phyloP scores from a whole-genome alignment of 2,329 filamentous ascomycete genomes.

The Colletotrichum falcatum region DNA sequence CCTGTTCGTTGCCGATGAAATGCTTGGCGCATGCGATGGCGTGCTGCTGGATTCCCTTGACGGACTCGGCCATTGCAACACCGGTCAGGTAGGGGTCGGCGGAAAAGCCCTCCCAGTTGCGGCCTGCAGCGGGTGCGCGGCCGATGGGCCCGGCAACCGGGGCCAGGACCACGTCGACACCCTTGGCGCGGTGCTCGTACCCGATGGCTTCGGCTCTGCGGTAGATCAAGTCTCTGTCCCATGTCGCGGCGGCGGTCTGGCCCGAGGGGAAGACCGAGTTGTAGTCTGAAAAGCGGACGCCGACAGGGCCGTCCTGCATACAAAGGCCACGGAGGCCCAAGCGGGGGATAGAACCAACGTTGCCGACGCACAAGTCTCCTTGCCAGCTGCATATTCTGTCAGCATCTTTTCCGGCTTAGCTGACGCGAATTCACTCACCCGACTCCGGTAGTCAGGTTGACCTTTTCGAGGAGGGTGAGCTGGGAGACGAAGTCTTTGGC shows the following conservation, averaged over 20 bases:
- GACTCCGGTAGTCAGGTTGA: conserved; percentile 92
- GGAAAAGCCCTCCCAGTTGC: conserved; percentile 76
- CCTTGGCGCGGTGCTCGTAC: conserved; percentile 78
- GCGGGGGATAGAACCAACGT: conserved; percentile 76
- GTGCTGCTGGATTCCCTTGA: conserved; percentile 85
- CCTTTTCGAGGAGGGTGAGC: conserved; percentile 87
- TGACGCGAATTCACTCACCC: conserved; percentile 66
- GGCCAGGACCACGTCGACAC: conserved; percentile 77
- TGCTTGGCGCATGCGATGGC: conserved; percentile 89
- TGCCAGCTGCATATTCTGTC: conserved; percentile 66
- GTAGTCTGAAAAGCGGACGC: conserved; percentile 82
- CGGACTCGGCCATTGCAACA: conserved; percentile 76
- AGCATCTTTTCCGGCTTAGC: conserved; percentile 2
- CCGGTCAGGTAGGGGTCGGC: conserved; percentile 82
- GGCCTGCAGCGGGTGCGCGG: conserved; percentile 58
- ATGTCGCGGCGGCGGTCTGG: conserved; percentile 85
- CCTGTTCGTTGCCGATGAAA: conserved; percentile 80
- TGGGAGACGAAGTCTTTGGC: conserved; percentile 85
- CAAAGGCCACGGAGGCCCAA: conserved; percentile 81
- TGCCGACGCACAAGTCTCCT: conserved; percentile 81
- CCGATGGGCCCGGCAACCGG: conserved; percentile 62
- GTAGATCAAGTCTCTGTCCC: conserved; percentile 77
- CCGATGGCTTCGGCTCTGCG: conserved; percentile 62
- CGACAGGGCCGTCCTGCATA: conserved; percentile 86
- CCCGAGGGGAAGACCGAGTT: conserved; percentile 85